Evolutionary conservation across 169 alveolate genomes (phyloP).

Genomic region (Plasmodium billcollinsi): DNA sequence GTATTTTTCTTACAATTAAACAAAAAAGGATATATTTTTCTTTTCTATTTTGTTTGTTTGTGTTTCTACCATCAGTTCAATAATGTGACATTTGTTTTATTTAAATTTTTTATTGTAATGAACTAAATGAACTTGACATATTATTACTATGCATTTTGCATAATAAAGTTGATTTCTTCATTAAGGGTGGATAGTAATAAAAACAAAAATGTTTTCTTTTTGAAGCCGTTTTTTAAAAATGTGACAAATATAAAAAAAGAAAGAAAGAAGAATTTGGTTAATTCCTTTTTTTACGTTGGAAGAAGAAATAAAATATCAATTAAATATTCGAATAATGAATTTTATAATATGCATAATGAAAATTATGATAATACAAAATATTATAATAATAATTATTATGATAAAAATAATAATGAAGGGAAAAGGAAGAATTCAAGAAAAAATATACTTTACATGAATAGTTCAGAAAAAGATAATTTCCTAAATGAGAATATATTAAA

Average conservation of each 20-base stretch:
- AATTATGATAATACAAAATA: not conserved
- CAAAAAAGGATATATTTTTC: not conserved
- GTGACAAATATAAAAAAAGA: not conserved
- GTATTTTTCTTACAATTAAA: not conserved
- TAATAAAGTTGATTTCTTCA: slow-evolving; percentile 1
- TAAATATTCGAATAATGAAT: too few species aligned
- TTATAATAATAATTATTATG: not conserved
- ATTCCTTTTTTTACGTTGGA: too few species aligned
- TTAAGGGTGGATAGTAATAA: not conserved
- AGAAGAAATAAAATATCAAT: too few species aligned
- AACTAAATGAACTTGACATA: slow-evolving; percentile 11
- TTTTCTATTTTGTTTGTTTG: not conserved
- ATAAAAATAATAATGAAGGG: not conserved
- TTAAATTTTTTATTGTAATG: not conserved
- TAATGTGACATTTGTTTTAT: not conserved
- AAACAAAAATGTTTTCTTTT: slow-evolving; percentile 2
- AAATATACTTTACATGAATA: not conserved
- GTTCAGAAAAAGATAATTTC: not conserved
- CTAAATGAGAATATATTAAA: slow-evolving; percentile 32
- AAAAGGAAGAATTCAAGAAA: not conserved
- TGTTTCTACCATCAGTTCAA: not conserved
- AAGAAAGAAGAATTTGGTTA: not conserved
- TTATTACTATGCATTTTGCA: slow-evolving; percentile 16
- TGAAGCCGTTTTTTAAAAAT: not conserved
- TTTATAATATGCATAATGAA: not conserved